phyloP scores from a whole-genome alignment of 2,329 filamentous ascomycete species.

The Acrodontium crateriforme region DNA sequence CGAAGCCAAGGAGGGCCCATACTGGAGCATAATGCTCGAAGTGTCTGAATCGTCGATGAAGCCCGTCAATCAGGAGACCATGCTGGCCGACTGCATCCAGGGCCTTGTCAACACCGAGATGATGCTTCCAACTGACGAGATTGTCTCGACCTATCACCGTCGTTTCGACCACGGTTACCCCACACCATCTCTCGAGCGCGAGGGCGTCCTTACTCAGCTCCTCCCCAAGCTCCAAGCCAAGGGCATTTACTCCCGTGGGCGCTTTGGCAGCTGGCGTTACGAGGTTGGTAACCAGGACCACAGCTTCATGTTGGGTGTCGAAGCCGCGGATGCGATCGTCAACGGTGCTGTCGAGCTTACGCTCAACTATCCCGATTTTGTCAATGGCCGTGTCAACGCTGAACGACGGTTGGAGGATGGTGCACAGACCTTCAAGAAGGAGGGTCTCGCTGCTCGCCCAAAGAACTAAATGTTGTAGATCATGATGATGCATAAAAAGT shows the following conservation, averaged over 20 bases:
- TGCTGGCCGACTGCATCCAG: slow-evolving; percentile 84
- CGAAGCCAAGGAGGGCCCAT: slow-evolving; percentile 72
- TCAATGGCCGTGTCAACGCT: slow-evolving; percentile 62
- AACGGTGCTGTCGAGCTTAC: slow-evolving; percentile 83
- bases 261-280: slow-evolving; percentile 97
- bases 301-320: slow-evolving; percentile 93
- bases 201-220: slow-evolving; percentile 82
- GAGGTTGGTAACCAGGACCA: slow-evolving; percentile 96
- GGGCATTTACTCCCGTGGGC: slow-evolving; percentile 89
- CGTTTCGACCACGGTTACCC: slow-evolving; percentile 98
- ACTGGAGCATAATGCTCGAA: slow-evolving; percentile 99
- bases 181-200: slow-evolving; percentile 85
- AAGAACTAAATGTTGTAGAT: too few species aligned
- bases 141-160: slow-evolving; percentile 96
- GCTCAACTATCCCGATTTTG: slow-evolving; percentile 92
- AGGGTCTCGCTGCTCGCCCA: too few species aligned
- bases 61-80: slow-evolving; percentile 72
- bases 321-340: slow-evolving; percentile 81
- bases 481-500: too few species aligned
- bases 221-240: slow-evolving; percentile 82
- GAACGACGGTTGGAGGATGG: slow-evolving; percentile 50
- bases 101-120: slow-evolving; percentile 96
- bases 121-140: slow-evolving; percentile 81
- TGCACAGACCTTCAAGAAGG: slow-evolving; percentile 43
- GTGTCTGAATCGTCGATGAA: slow-evolving; percentile 94